phyloP scores from a whole-genome alignment of 176 grass and related monocot genomes.

The Avena atlantica region DNA sequence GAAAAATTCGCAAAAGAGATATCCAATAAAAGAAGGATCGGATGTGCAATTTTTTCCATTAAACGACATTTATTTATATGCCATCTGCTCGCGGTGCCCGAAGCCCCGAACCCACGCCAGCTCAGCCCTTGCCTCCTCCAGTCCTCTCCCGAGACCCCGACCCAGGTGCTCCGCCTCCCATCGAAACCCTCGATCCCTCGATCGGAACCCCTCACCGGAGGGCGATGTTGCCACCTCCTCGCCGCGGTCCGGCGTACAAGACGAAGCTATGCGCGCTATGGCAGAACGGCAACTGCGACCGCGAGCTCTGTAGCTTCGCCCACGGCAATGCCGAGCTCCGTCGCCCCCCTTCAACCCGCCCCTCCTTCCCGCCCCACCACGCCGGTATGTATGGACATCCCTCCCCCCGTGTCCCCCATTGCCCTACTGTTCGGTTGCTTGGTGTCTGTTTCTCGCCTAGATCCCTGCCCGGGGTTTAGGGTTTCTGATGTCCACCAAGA shows the following conservation, averaged over 20 bases:
- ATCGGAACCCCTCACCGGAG: constrained; percentile 25
- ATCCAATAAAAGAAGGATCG: no score
- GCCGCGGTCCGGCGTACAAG: constrained; percentile 82
- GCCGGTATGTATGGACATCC: constrained; percentile 32
- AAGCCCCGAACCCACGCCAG: not conserved
- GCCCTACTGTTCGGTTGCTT: not conserved
- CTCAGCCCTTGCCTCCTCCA: not conserved
- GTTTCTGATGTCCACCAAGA: constrained; percentile 6
- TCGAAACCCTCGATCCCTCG: constrained; percentile 29
- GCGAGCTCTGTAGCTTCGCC: constrained; percentile 82
- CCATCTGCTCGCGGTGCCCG: not conserved
- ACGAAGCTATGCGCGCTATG: constrained; percentile 86
- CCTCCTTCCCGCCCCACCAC: constrained; percentile 46
- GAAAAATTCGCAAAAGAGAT: no score
- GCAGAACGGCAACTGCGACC: constrained; percentile 73
- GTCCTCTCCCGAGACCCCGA: not conserved
- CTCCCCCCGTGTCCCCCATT: not conserved
- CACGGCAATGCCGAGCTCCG: constrained; percentile 78
- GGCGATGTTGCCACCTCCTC: constrained; percentile 45
- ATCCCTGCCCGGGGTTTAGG: constrained; percentile 24
- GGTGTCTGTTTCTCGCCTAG: not conserved
- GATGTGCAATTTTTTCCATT: not conserved
- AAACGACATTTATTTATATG: not conserved
- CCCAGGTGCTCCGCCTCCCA: not conserved
- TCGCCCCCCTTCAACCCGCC: constrained; percentile 46